phyloP scores from a whole-genome alignment of 345 rosid species.

The Eucalyptus cladocalyx region DNA sequence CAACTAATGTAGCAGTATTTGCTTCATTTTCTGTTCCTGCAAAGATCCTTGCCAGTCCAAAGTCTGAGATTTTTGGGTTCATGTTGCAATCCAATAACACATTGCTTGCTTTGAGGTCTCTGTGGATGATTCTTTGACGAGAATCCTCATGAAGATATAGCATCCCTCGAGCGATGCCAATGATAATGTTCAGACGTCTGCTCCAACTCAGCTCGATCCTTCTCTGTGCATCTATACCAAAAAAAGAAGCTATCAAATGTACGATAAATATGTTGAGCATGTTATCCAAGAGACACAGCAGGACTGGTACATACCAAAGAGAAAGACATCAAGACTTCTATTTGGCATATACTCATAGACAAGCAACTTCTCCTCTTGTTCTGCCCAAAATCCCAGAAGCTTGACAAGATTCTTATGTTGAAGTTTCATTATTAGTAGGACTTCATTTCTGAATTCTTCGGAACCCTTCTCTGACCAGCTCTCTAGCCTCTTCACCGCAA shows the following conservation, averaged over 20 bases:
- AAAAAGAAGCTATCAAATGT: not conserved
- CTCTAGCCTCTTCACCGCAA: slow-evolving; percentile 16
- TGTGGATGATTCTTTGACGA: not conserved
- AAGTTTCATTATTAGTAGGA: slow-evolving; percentile 12
- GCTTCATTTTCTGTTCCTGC: not conserved
- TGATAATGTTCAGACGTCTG: not conserved
- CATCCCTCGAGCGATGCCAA: not conserved
- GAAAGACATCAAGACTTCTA: slow-evolving; percentile 17
- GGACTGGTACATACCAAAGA: slow-evolving; percentile 7
- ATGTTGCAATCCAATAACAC: not conserved
- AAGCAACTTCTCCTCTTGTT: not conserved
- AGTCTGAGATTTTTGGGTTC: not conserved
- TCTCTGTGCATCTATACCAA: not conserved
- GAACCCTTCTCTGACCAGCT: slow-evolving; percentile 18
- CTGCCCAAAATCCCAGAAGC: slow-evolving; percentile 12
- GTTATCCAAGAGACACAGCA: not conserved
- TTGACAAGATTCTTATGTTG: slow-evolving; percentile 20
- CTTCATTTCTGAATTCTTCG: slow-evolving; percentile 2
- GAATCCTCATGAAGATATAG: not conserved
- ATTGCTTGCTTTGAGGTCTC: not conserved
- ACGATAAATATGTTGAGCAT: too few relatives aligned
- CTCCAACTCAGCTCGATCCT: not conserved
- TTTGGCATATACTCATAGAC: not conserved
- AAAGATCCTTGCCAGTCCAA: not conserved
- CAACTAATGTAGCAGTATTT: not conserved